Base-by-base conservation (phyloP, 176 grass and related monocot species). In the Saccharum officinarum region DNA sequence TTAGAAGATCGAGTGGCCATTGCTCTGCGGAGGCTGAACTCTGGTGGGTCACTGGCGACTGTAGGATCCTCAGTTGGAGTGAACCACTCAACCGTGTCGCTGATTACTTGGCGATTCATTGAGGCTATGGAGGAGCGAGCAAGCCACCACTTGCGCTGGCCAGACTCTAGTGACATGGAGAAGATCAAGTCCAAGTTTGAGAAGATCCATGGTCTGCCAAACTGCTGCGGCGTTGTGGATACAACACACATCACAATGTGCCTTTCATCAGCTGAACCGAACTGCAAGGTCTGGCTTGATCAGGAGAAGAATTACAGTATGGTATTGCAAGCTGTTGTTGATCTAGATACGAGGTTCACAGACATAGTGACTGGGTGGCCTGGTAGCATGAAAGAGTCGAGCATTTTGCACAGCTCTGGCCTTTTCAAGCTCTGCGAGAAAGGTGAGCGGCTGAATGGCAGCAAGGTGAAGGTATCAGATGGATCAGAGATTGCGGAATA, bases 181-280 rank as follows among this genome's bases (percentile, higher is more conserved):
- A 87, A 57, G 64, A 88, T 90, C 44, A 93, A 93, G 73, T 90
- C 86, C 67, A 90, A 76, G 62, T 93, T 93, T 86, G 82, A 88
- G 65, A 83, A 90, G 52, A 83, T 88, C 22, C 60, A 83, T 1
- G 87, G 81, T 61, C 67, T 94, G 67, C 89, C 87, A 80, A 94
- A 94, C 74, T 94, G 92, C 69, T 94, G 89, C 2, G 92, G 92
- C 13, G 81, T 81, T 15, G 85, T 94, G 8, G 92, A 94, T 65
- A 88, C 90, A 41, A 90, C 92, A 42, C 89, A 91, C 42, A 88
- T 94, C 13, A 90, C 84, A 74, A 94, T 94, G 92, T 94, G 92
- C 82, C 84, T 94, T 47, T 86, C 92, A 12, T 85, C 92, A 11
- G 89, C 90, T 41, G 92, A 94, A 8, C 69, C 89, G 14, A 92